Conservation (phyloP, 2,329 filamentous ascomycete species). For the Aspergillus persii region DNA sequence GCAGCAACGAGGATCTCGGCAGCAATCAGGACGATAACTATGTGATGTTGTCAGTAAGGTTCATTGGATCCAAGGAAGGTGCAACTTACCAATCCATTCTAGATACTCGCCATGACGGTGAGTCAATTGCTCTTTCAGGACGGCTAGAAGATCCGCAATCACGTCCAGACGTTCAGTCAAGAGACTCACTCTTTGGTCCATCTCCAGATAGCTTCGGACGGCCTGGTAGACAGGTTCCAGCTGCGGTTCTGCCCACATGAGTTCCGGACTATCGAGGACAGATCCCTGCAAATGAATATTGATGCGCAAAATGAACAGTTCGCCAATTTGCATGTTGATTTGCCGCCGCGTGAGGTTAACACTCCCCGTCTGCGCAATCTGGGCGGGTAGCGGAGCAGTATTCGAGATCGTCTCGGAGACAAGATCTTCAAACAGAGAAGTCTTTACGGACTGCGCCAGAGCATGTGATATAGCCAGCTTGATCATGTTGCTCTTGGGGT, state of each 20-base stretch:
- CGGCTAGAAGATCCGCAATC: slow-evolving; percentile 87
- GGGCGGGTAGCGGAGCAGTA: slow-evolving; percentile 87
- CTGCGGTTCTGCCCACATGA: slow-evolving; percentile 98
- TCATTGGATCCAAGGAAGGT: background rate
- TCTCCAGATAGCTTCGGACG: slow-evolving; percentile 91
- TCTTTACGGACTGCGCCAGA: slow-evolving; percentile 94
- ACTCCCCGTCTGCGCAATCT: slow-evolving; percentile 89
- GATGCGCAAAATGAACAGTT: slow-evolving; percentile 95
- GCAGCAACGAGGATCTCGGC: slow-evolving; percentile 90
- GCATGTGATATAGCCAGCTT: slow-evolving; percentile 96
- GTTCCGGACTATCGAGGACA: slow-evolving; percentile 91
- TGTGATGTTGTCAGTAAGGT: slow-evolving; percentile 15
- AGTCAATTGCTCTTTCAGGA: slow-evolving; percentile 91
- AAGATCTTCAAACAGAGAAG: slow-evolving; percentile 91
- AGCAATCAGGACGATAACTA: slow-evolving; percentile 92
- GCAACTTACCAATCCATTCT: slow-evolving; percentile 77
- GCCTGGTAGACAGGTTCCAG: slow-evolving; percentile 95
- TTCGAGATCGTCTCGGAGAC: slow-evolving; percentile 90
- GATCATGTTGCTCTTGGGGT: slow-evolving; percentile 97
- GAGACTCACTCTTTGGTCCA: slow-evolving; percentile 90
- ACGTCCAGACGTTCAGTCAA: slow-evolving; percentile 88
- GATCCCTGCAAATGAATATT: slow-evolving; percentile 97
- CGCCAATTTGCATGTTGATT: slow-evolving; percentile 99
- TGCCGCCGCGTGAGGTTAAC: slow-evolving; percentile 83
- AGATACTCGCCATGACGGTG: slow-evolving; percentile 88